Conservation (phyloP, 2,329 filamentous ascomycete species). For the Amauroascus niger region DNA sequence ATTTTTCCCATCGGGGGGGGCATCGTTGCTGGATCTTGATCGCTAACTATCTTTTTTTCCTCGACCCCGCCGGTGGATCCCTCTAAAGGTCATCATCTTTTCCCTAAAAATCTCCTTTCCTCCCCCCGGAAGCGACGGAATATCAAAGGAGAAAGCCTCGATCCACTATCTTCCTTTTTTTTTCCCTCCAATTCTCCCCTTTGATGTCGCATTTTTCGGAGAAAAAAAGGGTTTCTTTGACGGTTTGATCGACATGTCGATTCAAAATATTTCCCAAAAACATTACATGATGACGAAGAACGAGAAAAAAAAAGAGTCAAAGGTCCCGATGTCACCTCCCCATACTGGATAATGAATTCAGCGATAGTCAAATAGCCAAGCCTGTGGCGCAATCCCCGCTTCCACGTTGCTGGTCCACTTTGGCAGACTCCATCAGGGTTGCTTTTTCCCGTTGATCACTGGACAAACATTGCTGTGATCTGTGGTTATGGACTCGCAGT, state of each 20-base stretch:
- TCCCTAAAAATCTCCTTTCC: not conserved
- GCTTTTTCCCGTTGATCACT: not conserved
- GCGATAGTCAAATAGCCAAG: not conserved
- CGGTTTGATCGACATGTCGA: no score
- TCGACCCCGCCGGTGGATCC: not conserved
- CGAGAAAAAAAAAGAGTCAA: no score
- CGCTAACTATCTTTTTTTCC: no score
- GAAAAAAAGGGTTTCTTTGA: not conserved
- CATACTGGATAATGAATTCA: not conserved
- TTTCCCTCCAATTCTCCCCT: no score
- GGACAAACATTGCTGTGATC: not conserved
- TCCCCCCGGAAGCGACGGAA: not conserved
- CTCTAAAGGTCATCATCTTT: no score
- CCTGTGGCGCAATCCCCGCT: not conserved
- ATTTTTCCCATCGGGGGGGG: no score
- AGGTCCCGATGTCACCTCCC: not conserved
- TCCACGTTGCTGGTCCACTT: slow-evolving; percentile 3
- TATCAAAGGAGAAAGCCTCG: not conserved
- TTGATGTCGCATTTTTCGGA: not conserved
- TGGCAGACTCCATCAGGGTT: not conserved
- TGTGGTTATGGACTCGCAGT: no score
- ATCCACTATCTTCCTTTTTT: not conserved
- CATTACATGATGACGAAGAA: not conserved
- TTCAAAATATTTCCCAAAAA: not conserved
- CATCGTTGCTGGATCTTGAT: no score